Base-by-base conservation (phyloP, 306 rosid genomes). In the Neltuma alba region DNA sequence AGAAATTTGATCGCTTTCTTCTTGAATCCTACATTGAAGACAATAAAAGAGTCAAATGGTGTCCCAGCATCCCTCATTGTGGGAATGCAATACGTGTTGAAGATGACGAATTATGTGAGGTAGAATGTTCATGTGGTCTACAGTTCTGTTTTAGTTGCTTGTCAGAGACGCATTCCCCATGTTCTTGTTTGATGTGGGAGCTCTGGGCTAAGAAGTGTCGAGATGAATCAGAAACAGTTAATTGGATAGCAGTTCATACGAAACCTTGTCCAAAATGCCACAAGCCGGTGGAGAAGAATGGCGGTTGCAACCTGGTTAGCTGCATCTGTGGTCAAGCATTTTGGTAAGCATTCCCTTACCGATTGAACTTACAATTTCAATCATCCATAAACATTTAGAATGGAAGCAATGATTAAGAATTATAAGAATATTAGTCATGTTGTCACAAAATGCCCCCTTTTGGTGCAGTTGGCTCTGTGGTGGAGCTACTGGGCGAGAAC, bases 21-120 rank as follows among this genome's bases (percentile, higher is more conserved):
- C 96, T 96, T 54, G 99, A 96, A 79, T 96, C 99, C 15, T 96
- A 91, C 84, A 96, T 96, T n/a, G 99, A 96, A 85, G 99, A 96
- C 85, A 96, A 96, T 73, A 96, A 88, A 80, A 93, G 93, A 84
- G 99, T 96, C 34, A 93, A 90, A 84, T 96, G 99, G 99, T 96
- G 99, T 85, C 99, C 99, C 7, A 96, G 99, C 76, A 81, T 87
- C 2, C 99, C 99, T 74, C 97, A 96, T 80, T 96, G 99, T 81
- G 99, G 98, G 81, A 93, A 93, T 85, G 99, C 99, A 76, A 88
- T 96, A 83, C 93, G 99, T n/a, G 88, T 89, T 27, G 98, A 89
- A 84, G 96, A 90, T 74, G 99, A 89, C 71, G 88, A 89, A 52
- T 84, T 90, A 72, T 96, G 97, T 21, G 99, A 96, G 86, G 92